Evolutionary conservation across 1,139 yeast genomes (phyloP), one percentile per base, ranked within the genome.

Genomic region (Yamadazyma spencermartinsiae): DNA sequence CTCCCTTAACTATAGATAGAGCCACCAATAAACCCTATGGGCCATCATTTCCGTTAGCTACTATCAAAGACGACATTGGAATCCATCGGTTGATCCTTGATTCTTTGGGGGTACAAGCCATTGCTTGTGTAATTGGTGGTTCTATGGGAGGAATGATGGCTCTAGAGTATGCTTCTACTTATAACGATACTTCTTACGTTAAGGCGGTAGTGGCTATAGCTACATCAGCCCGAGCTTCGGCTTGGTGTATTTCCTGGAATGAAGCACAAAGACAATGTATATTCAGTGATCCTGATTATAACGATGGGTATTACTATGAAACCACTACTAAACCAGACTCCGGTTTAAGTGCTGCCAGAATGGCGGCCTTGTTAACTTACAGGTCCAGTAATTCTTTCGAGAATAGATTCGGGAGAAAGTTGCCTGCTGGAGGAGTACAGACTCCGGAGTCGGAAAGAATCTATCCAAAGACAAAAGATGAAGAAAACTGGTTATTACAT

Each of bases 131-230:
- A 4, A 78, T 92, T 41, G 98, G 98, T 21, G 98, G 98, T 0
- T 90, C 98, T 20, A 92, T 92, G 98, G 98, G 98, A 27, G 98
- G 98, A n/a, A 92, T 92, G 98, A 66, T 89, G 37, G 90, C 92
- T 0, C 65, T 92, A 48, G 98, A 92, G 59, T 92, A 90, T 73
- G 69, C 73, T 10, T 61, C 74, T 54, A 81, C 85, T 2, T 85
- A 79, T 55, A 85, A 78, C 49, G 85, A 87, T n/a, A 64, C 74
- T 2, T 75, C 71, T 3, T 92, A 80, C 54, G 95, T 92, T 14
- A 75, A 76, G 42, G 68, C 79, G 26, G 72, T 87, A 18, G 82
- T 92, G 16, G 95, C 97, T 0, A 67, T 92, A 40, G 98, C 98
- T 2, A 90, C 98, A 0, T 81, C 95, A 31, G 97, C 98, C 0